These are phyloP conservation scores for Syzygium oleosum DNA, from an alignment of 345 rosid species.

Conservation along the genomic window DNA sequence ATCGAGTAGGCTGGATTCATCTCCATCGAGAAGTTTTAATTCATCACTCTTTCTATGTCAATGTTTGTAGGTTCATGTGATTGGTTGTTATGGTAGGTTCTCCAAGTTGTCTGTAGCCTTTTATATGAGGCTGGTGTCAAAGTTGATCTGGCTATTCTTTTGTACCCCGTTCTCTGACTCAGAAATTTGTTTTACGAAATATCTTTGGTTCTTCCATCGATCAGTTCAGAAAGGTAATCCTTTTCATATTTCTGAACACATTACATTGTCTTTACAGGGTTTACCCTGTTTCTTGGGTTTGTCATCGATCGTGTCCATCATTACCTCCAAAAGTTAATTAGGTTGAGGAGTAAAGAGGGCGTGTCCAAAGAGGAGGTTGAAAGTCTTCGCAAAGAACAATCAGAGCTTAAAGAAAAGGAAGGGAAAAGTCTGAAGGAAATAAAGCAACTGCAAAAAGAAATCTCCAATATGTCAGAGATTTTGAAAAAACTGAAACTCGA, in stretches of 20 bases:
- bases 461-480: slow-evolving; percentile 31
- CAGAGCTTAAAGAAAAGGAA: slow-evolving; percentile 52
- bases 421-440: slow-evolving; percentile 53
- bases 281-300: slow-evolving; percentile 81
- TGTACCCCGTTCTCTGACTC: not conserved
- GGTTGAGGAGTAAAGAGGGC: slow-evolving; percentile 44
- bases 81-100: not conserved
- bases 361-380: slow-evolving; percentile 63
- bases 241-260: not conserved
- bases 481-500: slow-evolving; percentile 63
- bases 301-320: slow-evolving; percentile 78
- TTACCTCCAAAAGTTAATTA: slow-evolving; percentile 61
- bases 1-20: not conserved
- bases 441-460: slow-evolving; percentile 42
- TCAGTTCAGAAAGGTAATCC: not conserved
- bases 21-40: not conserved
- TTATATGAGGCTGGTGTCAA: not conserved
- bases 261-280: slow-evolving; percentile 50
- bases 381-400: slow-evolving; percentile 47
- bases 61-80: not conserved
- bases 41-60: not conserved
- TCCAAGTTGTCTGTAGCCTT: not conserved
- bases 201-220: not conserved
- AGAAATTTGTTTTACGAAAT: not conserved
- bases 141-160: not conserved